Percentiles rank a stretch among this genome's conserved stretches.
phyloP scores from a whole-genome alignment of 2,329 filamentous ascomycete species.

The Teratosphaeria epicoccoides region DNA sequence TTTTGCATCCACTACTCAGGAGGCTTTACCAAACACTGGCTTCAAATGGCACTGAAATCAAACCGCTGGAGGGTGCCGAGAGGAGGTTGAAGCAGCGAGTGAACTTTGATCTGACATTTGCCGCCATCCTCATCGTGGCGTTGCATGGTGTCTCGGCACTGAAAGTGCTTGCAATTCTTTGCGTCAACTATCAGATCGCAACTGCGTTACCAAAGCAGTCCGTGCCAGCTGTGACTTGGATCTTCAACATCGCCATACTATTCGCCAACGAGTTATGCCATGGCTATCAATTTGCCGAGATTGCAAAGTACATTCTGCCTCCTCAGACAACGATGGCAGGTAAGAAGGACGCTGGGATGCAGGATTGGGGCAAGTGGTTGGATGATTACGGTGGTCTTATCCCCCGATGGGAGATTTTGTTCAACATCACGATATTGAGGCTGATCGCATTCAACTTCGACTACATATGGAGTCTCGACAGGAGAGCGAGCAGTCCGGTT shows the following conservation, averaged over 20 bases:
- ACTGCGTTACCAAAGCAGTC: slow-evolving; percentile 59
- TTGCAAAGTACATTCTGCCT: slow-evolving; percentile 45
- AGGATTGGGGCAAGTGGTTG: slow-evolving; percentile 56
- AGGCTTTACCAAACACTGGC: slow-evolving; percentile 53
- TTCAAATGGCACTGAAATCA: no score
- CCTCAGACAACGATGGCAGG: slow-evolving; percentile 30
- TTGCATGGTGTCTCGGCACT: slow-evolving; percentile 77
- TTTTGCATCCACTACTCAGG: slow-evolving; percentile 70
- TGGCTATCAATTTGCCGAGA: slow-evolving; percentile 62
- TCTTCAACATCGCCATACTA: slow-evolving; percentile 73
- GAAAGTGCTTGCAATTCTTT: slow-evolving; percentile 74
- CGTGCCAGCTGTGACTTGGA: slow-evolving; percentile 70
- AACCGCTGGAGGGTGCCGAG: slow-evolving; percentile 22
- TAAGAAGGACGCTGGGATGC: slow-evolving; percentile 22
- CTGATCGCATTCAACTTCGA: slow-evolving; percentile 96
- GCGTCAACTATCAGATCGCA: slow-evolving; percentile 69
- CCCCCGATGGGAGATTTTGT: slow-evolving; percentile 88
- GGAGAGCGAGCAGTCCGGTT: slow-evolving; percentile 53
- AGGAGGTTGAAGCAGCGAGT: slow-evolving; percentile 52
- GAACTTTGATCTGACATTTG: slow-evolving; percentile 75
- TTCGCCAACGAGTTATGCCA: slow-evolving; percentile 80
- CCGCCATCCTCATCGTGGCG: slow-evolving; percentile 62
- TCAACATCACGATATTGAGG: slow-evolving; percentile 88
- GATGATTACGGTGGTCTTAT: slow-evolving; percentile 78
- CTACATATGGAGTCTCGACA: slow-evolving; percentile 80